Evolutionary conservation across 2,329 filamentous ascomycete genomes (phyloP), one percentile per base, ranked within the genome.

Genomic region (Epichloe festucae): DNA sequence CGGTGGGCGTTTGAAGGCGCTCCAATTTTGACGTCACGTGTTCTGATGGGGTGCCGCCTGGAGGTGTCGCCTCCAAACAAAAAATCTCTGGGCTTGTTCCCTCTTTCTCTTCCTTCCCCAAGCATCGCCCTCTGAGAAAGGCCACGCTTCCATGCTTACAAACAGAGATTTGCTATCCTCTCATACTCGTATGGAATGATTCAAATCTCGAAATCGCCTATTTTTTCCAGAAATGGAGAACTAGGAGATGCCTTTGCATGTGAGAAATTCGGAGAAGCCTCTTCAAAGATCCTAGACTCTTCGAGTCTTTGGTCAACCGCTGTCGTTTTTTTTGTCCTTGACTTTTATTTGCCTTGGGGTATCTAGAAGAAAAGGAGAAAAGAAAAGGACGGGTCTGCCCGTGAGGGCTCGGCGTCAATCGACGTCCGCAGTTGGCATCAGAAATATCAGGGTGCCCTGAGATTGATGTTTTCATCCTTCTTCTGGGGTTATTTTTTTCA

Each of bases 211-310:
- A 10, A 34, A 10, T 31, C 12, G 10, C 35, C 15, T 4, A 6
- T n/a, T 35, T 34, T 4, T 23, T 17, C n/a, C 46, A 42, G 39
- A 27, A 43, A 48, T 48, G 40, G 39, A 45, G 12, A n/a, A 46
- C 2, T 14, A 12, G 41, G 31, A 38, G 15, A 31, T 31, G 7
- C 14, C 6, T 21, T 55, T 49, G 57, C 57, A 58, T 58, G 57
- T 53, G 57, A 58, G 57, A 58, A 58, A 58, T 58, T 58, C 57
- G 57, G 57, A 58, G 57, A 55, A 58, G 49, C 56, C 57, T 57
- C 52, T 55, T 55, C 55, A 53, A 21, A 41, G 17, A 27, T 17
- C 40, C 4, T 5, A 39, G 35, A 12, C 17, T 12, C 23, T 38
- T 49, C 8, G 50, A 15, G 6, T 50, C 48, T 12, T 17, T 52